Conservation (phyloP, 345 rosid species). For the Gossypium sturtianum region DNA sequence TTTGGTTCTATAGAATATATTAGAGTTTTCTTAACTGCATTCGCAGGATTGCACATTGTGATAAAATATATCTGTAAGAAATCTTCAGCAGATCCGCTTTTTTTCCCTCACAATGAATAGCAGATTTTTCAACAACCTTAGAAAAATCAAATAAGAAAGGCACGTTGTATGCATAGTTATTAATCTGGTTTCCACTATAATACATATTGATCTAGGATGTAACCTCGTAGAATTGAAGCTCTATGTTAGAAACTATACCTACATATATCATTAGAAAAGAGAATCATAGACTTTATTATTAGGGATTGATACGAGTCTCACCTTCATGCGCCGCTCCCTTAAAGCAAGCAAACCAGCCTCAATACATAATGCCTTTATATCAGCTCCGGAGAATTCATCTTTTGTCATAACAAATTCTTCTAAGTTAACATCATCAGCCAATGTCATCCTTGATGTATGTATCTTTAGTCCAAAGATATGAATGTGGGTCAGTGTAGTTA, state of each 20-base stretch:
- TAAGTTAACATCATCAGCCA: slow-evolving; percentile 91
- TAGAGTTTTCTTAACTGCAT: no score
- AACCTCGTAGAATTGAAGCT: not conserved
- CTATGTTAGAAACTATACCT: not conserved
- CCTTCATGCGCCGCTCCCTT: slow-evolving; percentile 97
- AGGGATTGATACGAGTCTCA: slow-evolving; percentile 15
- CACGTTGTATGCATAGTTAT: not conserved
- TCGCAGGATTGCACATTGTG: not conserved
- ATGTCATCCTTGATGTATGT: slow-evolving; percentile 94
- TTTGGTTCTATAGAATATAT: no score
- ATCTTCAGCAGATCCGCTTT: no score
- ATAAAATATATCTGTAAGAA: not conserved
- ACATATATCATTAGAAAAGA: not conserved
- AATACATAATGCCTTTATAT: slow-evolving; percentile 91
- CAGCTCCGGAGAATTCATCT: slow-evolving; percentile 97
- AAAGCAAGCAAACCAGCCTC: slow-evolving; percentile 97
- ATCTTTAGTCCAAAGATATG: slow-evolving; percentile 37
- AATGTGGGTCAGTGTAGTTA: not conserved
- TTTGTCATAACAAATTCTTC: slow-evolving; percentile 99
- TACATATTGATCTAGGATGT: not conserved
- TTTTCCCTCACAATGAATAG: not conserved
- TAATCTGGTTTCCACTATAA: not conserved
- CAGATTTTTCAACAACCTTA: not conserved
- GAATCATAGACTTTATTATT: not conserved
- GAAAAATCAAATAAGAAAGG: not conserved